These are phyloP conservation scores for Saccharomycopsis fermentans DNA, from an alignment of 805 yeast species.

Conservation along the genomic window DNA sequence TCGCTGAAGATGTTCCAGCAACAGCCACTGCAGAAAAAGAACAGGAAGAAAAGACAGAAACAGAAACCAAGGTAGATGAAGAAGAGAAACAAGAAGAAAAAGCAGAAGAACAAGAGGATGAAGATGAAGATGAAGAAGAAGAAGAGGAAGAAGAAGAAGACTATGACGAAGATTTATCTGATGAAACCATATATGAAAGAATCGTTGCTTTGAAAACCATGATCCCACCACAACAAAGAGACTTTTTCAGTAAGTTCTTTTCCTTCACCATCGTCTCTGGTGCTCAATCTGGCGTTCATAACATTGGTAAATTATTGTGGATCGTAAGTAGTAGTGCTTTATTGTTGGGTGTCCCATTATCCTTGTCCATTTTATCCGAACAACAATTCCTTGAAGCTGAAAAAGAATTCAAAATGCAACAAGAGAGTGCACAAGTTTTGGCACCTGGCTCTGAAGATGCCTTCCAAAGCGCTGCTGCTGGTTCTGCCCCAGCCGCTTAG, in stretches of 20 bases:
- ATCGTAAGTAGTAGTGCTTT: constrained; percentile 71
- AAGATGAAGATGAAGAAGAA: constrained; percentile 30
- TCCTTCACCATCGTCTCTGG: constrained; percentile 29
- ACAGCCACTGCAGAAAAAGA: constrained; percentile 20
- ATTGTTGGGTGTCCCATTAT: constrained; percentile 85
- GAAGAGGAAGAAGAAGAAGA: constrained; percentile 43
- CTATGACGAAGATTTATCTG: constrained; percentile 64
- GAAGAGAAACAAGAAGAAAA: constrained; percentile 29
- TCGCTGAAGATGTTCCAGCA: constrained; percentile 28
- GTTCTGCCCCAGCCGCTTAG: background rate
- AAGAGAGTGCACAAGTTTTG: constrained; percentile 63
- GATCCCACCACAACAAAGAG: constrained; percentile 79
- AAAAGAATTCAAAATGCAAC: constrained; percentile 77
- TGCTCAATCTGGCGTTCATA: constrained; percentile 38
- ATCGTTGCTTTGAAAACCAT: constrained; percentile 85
- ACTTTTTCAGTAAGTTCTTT: constrained; percentile 29
- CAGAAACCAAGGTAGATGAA: constrained; percentile 27
- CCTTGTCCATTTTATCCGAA: constrained; percentile 82
- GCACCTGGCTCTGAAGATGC: constrained; percentile 48
- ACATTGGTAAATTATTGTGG: constrained; percentile 78
- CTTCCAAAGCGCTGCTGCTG: constrained; percentile 7
- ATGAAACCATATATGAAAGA: constrained; percentile 83
- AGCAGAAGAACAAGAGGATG: constrained; percentile 28
- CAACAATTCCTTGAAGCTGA: constrained; percentile 92
- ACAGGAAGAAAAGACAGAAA: constrained; percentile 22